Evolutionary conservation across 164 flowering plant species (phyloP), one percentile per base, ranked within the genome.

Genomic region (Aristolochia fimbriata): DNA sequence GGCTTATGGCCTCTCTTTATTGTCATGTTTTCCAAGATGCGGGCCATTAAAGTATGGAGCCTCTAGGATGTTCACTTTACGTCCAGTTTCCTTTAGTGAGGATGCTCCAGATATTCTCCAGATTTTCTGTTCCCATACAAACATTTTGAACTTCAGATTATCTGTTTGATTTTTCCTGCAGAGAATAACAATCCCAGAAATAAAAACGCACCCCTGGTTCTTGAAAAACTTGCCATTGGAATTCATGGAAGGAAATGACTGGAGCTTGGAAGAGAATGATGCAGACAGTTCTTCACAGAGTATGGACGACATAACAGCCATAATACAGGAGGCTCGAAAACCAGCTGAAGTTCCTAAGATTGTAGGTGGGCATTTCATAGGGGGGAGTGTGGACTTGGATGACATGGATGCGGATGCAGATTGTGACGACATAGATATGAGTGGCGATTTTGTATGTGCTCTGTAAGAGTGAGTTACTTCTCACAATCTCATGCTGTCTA

Each of bases 121-220:
- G 4, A 37, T 37, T n/a, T 37, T 7, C 43, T 37, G 43, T 37
- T 37, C 43, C 43, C 43, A 37, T 37, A 37, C 8, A 10, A 37
- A 37, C 43, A 37, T 37, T 6, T 10, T 37, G 43, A 7, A 37
- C 43, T 37, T 37, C 12, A 37, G 43, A 37, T 37, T 10, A 37
- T 37, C 4, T 7, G 21, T 37, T 50, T 50, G 55, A 23, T 24
- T 59, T 55, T 46, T 15, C 13, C 2, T 65, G 70, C 77, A 90
- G 97, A 85, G 97, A 64, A 87, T 87, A 64, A 83, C 80, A 17
- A 89, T 89, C 17, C 69, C 77, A 8, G 91, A 89, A 69, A 85
- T 89, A 0, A 83, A 73, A 64, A 77, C 22, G 16, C 95, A 90
- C 57, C 81, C 83, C 21, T 87, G 97, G 97, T 90, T 90, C 68